Evolutionary conservation across 1,139 yeast species (phyloP), one percentile per base, ranked within the genome.

Genomic region (Lodderomyces parapsilosis): DNA sequence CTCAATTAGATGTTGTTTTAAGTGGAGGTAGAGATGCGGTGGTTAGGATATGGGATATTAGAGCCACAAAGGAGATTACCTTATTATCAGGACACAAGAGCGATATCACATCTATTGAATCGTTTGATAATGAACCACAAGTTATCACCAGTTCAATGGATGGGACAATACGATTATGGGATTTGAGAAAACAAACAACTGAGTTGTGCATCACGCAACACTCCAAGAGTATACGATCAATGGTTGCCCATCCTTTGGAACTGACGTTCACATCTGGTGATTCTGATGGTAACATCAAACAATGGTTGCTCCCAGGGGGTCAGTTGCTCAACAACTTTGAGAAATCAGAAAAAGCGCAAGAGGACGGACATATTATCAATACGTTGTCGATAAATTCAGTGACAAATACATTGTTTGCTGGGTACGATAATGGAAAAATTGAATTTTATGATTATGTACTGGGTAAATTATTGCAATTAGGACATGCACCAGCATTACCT

Each of bases 11-110:
- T 55, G 62, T 93, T 10, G 66, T 94, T n/a, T 86, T 86, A 14
- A 86, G 96, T 3, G 98, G 93, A 3, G 96, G 98, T 10, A 71
- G 96, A 46, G 99, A 94, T 60, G 76, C 91, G 5, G 86, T 86
- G 0, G 85, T 91, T 0, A 68, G 96, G 45, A 84, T 89, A 3
- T 94, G 99, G 99, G 99, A 94, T 62, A 83, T 93, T 46, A 73
- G 99, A 46, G 80, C 96, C 0, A 71, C 94, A 43, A 66, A 78
- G 2, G 84, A 91, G 14, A 83, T 87, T 0, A 84, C 85, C 75
- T 86, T 86, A 0, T 66, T 94, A 38, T 71, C 83, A 2, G 99
- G 99, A 0, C 99, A 94, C 62, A 77, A 80, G 49, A 77, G 80
- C 33, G 86, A 94, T 19, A 78, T 94, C 8, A 82, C 85, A 39